Conservation (phyloP, 2,329 filamentous ascomycete species). For the Sporothrix pallida region DNA sequence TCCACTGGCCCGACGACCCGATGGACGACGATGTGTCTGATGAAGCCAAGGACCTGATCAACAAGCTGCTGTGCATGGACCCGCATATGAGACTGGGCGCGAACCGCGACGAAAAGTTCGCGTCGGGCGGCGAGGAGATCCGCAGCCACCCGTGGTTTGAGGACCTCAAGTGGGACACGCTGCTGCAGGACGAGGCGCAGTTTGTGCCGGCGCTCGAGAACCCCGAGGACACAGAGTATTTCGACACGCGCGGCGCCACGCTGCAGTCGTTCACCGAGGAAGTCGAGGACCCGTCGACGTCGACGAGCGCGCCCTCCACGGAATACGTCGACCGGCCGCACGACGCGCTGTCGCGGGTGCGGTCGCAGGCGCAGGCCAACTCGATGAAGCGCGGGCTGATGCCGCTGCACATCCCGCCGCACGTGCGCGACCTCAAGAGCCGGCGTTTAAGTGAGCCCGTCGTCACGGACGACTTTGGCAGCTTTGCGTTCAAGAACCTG, state of each 20-base stretch:
- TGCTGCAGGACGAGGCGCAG: conserved; percentile 93
- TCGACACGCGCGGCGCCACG: conserved; percentile 88
- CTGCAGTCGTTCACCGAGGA: conserved; percentile 92
- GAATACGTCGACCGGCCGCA: conserved; percentile 90
- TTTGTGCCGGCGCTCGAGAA: conserved; percentile 93
- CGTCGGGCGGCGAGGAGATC: conserved; percentile 88
- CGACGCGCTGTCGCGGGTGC: conserved; percentile 88
- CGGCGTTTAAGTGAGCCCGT: conserved; percentile 90
- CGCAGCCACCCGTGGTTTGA: conserved; percentile 87
- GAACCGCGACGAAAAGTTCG: conserved; percentile 81
- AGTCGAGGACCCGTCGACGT: conserved; percentile 84
- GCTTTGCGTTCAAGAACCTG: conserved; percentile 95
- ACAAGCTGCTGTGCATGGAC: conserved; percentile 85
- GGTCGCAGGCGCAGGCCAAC: conserved; percentile 85
- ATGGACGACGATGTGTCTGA: conserved; percentile 78
- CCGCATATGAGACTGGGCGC: conserved; percentile 82
- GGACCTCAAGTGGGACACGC: conserved; percentile 83
- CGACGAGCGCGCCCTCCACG: conserved; percentile 68
- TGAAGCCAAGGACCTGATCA: conserved; percentile 93
- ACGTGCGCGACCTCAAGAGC: conserved; percentile 88
- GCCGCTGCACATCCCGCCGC: conserved; percentile 93
- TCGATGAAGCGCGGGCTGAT: conserved; percentile 90
- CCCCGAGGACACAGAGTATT: conserved; percentile 97
- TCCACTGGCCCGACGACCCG: conserved; percentile 84
- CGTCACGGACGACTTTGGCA: conserved; percentile 89